Evolutionary conservation across 1,284 basidiomycete genomes (phyloP), one percentile per base, ranked within the genome.

Genomic region (Moesziomyces globuligerus): DNA sequence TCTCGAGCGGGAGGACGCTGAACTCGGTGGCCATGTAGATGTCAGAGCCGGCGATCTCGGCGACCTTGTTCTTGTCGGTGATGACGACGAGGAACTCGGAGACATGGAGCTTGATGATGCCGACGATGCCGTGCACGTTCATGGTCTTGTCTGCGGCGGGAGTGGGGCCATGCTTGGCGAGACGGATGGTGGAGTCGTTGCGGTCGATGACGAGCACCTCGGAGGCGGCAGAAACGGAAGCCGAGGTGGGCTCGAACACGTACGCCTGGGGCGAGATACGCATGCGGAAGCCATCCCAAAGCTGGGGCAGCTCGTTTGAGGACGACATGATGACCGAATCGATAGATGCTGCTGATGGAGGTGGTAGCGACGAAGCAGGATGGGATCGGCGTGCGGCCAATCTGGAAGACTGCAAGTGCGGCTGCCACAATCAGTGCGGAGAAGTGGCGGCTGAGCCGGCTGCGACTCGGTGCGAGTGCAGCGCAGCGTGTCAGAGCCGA

Each of bases 1-100:
- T 76, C 23, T 85, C 84, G 32, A 98, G 84, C 10, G 95, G 94
- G 25, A 96, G 89, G 52, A 98, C 89, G 56, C 94, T 90, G 84
- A 94, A 98, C 80, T 94, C 92, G 29, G 91, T 91, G 15, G 93
- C 92, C 50, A 90, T 88, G 85, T 91, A 98, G 75, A 98, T 86
- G 55, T 93, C 90, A 72, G 94, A 88, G 3, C 90, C 89, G 83
- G 94, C 88, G 53, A 98, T 86, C 57, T 89, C 87, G 21, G 91
- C 91, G 60, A 89, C 89, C 36, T 89, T 88, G 72, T 90, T 90
- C 55, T 93, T 89, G 44, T 89, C 90, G 45, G 93, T 96, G 74
- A 98, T 87, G 48, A 97, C 87, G 65, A 98, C 88, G 48, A 98
- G 84, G 83, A 96, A 98, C 84, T 98, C 94, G 44, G 70, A 74